These are phyloP conservation scores for Nakazawaea ishiwadae DNA, from an alignment of 805 yeast genomes.

Conservation along the genomic window DNA sequence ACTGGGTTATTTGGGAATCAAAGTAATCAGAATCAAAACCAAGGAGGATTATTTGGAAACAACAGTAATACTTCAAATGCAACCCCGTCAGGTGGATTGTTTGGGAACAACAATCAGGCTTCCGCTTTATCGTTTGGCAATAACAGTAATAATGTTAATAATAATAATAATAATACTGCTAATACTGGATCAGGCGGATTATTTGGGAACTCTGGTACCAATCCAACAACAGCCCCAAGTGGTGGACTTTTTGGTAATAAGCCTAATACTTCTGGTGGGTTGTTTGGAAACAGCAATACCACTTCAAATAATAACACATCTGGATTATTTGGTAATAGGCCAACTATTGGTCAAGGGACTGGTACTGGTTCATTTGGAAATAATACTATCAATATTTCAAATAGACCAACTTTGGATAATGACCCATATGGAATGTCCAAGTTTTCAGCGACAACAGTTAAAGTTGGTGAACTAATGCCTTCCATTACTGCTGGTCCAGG, in stretches of 20 bases:
- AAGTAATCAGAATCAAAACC: slow-evolving; percentile 13
- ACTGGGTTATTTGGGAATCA: slow-evolving; percentile 1
- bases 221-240: not conserved
- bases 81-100: not conserved
- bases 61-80: slow-evolving; percentile 8
- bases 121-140: slow-evolving; percentile 26
- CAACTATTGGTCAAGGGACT: too few species aligned
- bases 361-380: slow-evolving; percentile 19
- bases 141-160: slow-evolving; percentile 11
- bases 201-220: slow-evolving; percentile 19
- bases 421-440: slow-evolving; percentile 29
- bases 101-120: slow-evolving; percentile 6
- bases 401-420: slow-evolving; percentile 11
- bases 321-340: not conserved
- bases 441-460: slow-evolving; percentile 17
- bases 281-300: slow-evolving; percentile 19
- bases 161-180: slow-evolving; percentile 5
- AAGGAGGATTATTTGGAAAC: slow-evolving; percentile 26
- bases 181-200: slow-evolving; percentile 17
- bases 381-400: slow-evolving; percentile 5
- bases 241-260: slow-evolving; percentile 11
- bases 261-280: slow-evolving; percentile 17
- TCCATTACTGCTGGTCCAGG: slow-evolving; percentile 29
- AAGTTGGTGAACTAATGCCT: slow-evolving; percentile 11
- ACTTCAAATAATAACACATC: slow-evolving; percentile 5